Base-by-base conservation (phyloP, 257 asterid genomes). In the Rhazya stricta region DNA sequence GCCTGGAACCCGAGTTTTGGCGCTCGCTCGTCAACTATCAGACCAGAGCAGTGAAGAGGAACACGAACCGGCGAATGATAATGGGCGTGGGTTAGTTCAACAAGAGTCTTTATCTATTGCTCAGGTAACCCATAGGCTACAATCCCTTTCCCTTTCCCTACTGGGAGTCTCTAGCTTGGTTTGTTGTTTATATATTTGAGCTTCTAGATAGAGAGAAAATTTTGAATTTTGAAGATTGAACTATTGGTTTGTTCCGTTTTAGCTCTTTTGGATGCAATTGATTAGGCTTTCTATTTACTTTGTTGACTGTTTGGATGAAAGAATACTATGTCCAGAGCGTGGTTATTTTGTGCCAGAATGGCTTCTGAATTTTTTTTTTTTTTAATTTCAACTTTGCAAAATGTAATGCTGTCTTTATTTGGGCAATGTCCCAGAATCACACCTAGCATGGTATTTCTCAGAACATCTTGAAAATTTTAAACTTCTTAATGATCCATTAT, bases 11-110 rank as follows among this genome's bases (percentile, higher is more conserved):
- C 89, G 84, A 25, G 74, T 87, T 71, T 68, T 76, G 41, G 88
- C 85, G 54, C 69, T 78, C 8, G 70, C 86, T 46, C 85, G 82
- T 11, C 79, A 84, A 36, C 81, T 73, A 1, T 63, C 88, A 1
- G 89, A 66, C 41, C 88, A 81, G n/a, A 89, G 81, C 48, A 69
- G 69, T 67, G 86, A 78, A 51, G 84, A 85, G 39, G 90, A 80
- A 6, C 76, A 23, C n/a, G 78, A 43, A 1, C 50, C 79, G 78
- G 79, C 66, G 27, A 72, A 41, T 78, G 84, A 78, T 29, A 81
- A 80, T 54, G 92, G 76, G 36, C 32, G 74, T 69, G 78, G 83
- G 36, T 79, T 86, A 36, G 80, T 70, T 71, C 78, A 89, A 48
- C 91, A 78, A 46, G 87, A 81, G 25, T 53, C 81, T 37, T 36